Conservation (phyloP, 257 asterid genomes). For the Paulownia fortunei region DNA sequence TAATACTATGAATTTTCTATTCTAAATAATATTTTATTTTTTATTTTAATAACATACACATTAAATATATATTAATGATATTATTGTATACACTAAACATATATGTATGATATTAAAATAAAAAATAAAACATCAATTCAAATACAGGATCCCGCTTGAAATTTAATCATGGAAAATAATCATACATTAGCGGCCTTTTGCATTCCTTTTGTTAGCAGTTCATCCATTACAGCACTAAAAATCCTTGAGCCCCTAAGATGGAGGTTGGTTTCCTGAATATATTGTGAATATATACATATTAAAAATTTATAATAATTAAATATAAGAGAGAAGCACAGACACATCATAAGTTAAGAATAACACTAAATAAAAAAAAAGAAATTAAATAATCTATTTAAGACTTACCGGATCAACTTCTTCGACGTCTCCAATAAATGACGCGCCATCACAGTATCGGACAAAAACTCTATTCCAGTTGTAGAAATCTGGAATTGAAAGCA, state of each 20-base stretch:
- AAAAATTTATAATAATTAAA: background rate
- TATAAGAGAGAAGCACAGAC: too few species aligned
- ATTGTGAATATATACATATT: background rate
- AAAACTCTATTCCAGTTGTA: constrained; percentile 32
- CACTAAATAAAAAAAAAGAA: background rate
- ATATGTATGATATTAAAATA: background rate
- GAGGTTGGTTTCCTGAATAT: constrained; percentile 20
- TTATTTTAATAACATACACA: too few species aligned
- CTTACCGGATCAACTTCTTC: constrained; percentile 29
- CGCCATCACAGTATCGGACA: constrained; percentile 35
- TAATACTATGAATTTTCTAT: too few species aligned
- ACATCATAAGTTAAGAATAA: too few species aligned
- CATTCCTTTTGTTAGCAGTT: constrained; percentile 42
- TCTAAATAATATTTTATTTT: too few species aligned
- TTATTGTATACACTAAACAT: background rate
- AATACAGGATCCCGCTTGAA: too few species aligned
- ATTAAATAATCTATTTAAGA: background rate
- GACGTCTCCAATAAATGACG: constrained; percentile 28
- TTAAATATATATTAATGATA: too few species aligned
- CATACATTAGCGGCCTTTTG: constrained; percentile 29
- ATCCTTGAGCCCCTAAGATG: constrained; percentile 37
- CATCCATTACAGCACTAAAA: constrained; percentile 34
- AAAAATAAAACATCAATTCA: background rate
- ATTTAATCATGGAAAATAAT: background rate
- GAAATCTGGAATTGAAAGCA: constrained; percentile 16